Evolutionary conservation across 2,329 filamentous ascomycete genomes (phyloP).

Genomic region (Venturia pyrina): DNA sequence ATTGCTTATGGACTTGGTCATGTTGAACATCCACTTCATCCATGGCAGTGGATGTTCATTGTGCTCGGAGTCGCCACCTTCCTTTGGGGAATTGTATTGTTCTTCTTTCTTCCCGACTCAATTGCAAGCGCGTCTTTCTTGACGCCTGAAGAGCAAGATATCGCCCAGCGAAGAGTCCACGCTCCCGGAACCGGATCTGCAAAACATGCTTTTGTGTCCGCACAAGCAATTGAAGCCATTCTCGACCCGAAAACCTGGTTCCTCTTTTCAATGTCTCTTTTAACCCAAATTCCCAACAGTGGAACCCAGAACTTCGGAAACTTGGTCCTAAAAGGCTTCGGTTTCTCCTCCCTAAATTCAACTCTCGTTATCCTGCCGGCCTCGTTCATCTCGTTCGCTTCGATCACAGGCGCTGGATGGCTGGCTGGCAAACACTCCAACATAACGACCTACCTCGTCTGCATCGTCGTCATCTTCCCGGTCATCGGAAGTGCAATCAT

Average conservation of each 20-base stretch:
- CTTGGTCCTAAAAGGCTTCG: conserved; percentile 28
- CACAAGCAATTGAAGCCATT: conserved; percentile 20
- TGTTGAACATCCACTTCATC: neutral
- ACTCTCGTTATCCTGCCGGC: conserved; percentile 29
- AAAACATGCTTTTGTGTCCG: conserved; percentile 23
- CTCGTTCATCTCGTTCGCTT: conserved; percentile 27
- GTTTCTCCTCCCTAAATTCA: conserved; percentile 29
- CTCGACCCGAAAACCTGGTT: conserved; percentile 24
- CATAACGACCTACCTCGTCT: neutral
- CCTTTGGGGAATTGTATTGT: conserved; percentile 24
- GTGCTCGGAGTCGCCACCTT: conserved; percentile 26
- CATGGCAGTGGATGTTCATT: conserved; percentile 20
- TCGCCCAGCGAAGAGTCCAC: conserved; percentile 24
- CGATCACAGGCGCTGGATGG: neutral
- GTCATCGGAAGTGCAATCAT: neutral
- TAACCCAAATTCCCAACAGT: conserved; percentile 29
- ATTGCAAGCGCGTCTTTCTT: conserved; percentile 24
- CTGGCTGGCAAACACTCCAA: conserved; percentile 10
- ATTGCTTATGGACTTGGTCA: conserved; percentile 17
- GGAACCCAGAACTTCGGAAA: conserved; percentile 28
- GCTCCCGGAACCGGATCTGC: conserved; percentile 27
- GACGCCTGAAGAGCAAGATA: conserved; percentile 20
- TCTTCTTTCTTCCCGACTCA: conserved; percentile 24
- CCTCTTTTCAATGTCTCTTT: conserved; percentile 25
- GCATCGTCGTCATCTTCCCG: neutral